Evolutionary conservation across 1,284 basidiomycete species (phyloP).

Genomic region (Chiua sp.): DNA sequence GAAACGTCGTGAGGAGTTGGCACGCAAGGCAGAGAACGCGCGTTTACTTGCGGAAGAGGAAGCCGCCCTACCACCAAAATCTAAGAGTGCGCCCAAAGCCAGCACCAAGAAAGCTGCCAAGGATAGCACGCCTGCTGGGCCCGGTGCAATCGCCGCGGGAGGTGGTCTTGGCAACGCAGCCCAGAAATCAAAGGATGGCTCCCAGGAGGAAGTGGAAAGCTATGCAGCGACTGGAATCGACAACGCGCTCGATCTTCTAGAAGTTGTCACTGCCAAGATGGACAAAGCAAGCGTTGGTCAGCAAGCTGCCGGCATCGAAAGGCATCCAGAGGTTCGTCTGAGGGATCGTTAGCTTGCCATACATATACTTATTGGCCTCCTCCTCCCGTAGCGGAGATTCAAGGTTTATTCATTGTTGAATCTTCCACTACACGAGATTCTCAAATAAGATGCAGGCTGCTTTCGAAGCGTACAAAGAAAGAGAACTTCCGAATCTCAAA

Average conservation of each 20-base stretch:
- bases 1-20: slow-evolving; percentile 75
- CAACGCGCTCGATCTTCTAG: slow-evolving; percentile 89
- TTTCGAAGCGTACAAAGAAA: slow-evolving; percentile 92
- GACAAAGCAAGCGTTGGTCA: slow-evolving; percentile 90
- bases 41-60: slow-evolving; percentile 88
- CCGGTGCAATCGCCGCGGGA: slow-evolving; percentile 79
- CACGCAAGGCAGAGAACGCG: slow-evolving; percentile 79
- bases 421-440: background rate
- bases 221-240: slow-evolving; percentile 90
- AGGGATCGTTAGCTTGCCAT: slow-evolving; percentile 9
- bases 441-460: slow-evolving; percentile 60
- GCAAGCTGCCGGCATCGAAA: slow-evolving; percentile 87
- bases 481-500: slow-evolving; percentile 81
- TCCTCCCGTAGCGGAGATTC: slow-evolving; percentile 70
- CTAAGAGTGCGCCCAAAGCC: slow-evolving; percentile 71
- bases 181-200: slow-evolving; percentile 30
- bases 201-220: slow-evolving; percentile 60
- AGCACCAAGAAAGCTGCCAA: slow-evolving; percentile 59
- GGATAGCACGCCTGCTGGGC: slow-evolving; percentile 65
- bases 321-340: slow-evolving; percentile 87
- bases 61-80: slow-evolving; percentile 64
- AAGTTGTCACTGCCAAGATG: slow-evolving; percentile 89
- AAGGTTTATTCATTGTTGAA: slow-evolving; percentile 53
- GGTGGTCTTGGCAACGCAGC: slow-evolving; percentile 49
- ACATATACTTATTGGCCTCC: slow-evolving; percentile 7